A percentile compares a stretch with the other conserved stretches of the same genome.
These are phyloP conservation scores for Arthrobotrys megalospora DNA, from an alignment of 2,329 filamentous ascomycete genomes.

Conservation along the genomic window DNA sequence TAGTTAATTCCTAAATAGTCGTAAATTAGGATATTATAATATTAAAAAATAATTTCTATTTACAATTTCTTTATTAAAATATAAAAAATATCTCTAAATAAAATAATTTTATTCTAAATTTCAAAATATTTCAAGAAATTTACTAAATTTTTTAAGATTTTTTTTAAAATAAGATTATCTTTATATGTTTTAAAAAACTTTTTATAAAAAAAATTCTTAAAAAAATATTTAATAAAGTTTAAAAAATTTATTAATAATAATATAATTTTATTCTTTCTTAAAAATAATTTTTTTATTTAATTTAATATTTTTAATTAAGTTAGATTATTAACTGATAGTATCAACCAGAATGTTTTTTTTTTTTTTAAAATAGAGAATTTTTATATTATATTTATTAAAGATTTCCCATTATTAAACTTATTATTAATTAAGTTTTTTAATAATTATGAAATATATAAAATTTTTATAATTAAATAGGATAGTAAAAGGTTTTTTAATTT, in stretches of 20 bases:
- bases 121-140: conserved; percentile 1
- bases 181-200: conserved; percentile 3
- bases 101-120: background rate
- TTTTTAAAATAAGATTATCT: conserved; percentile 24
- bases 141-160: conserved; percentile 2
- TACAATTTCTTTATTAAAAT: conserved; percentile 12
- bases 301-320: conserved; percentile 29
- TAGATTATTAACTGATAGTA: conserved; percentile 15
- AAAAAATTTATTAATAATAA: conserved; percentile 21
- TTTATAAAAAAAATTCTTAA: conserved; percentile 24
- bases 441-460: conserved; percentile 29
- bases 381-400: conserved; percentile 43
- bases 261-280: background rate
- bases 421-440: conserved; percentile 28
- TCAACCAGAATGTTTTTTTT: conserved; percentile 18
- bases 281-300: conserved; percentile 25
- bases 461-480: conserved; percentile 40
- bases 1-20: conserved; percentile 60
- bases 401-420: conserved; percentile 32
- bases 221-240: conserved; percentile 1
- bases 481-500: conserved; percentile 32
- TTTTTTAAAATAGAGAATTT: conserved; percentile 38
- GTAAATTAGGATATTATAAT: conserved; percentile 33
- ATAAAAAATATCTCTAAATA: conserved; percentile 8
- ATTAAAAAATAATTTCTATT: conserved; percentile 3